Percentiles rank a stretch among this genome's conserved stretches.
phyloP scores from a whole-genome alignment of 139 green algal species.

The Spirogloea muscicola region DNA sequence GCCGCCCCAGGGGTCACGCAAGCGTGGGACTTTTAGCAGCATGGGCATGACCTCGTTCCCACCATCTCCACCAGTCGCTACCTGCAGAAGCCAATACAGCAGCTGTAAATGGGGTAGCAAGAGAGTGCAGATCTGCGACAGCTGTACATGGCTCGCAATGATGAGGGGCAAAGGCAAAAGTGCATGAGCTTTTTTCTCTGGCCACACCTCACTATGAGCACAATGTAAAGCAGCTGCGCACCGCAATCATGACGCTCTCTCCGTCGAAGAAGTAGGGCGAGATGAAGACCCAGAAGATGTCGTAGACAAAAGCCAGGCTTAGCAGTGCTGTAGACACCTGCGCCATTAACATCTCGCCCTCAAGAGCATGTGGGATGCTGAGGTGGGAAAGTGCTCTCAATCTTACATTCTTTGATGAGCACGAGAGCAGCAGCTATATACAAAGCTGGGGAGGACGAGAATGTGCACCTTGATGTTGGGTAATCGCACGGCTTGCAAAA shows the following conservation, averaged over 20 bases:
- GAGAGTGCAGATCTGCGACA: too few species aligned
- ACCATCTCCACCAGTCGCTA: constrained; percentile 28
- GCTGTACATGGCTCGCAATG: too few species aligned
- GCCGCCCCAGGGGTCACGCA: constrained; percentile 40
- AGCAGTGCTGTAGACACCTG: constrained; percentile 70
- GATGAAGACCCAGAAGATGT: constrained; percentile 96
- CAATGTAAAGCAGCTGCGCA: constrained; percentile 41
- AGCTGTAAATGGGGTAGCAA: too few species aligned
- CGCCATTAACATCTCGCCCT: too few species aligned
- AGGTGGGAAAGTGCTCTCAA: too few species aligned
- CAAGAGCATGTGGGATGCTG: too few species aligned
- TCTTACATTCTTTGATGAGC: too few species aligned
- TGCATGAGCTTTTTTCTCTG: too few species aligned
- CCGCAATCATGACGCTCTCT: constrained; percentile 80
- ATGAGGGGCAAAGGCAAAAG: too few species aligned
- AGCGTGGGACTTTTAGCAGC: constrained; percentile 71
- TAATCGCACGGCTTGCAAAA: constrained; percentile 23
- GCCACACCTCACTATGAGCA: too few species aligned
- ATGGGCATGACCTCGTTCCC: constrained; percentile 69
- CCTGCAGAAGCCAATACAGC: too few species aligned
- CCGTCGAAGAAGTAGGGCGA: constrained; percentile 72
- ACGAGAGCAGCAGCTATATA: constrained; percentile 9
- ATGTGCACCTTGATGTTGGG: constrained; percentile 42
- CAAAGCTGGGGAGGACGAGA: not conserved
- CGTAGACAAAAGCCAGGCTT: constrained; percentile 66